These are phyloP conservation scores for Auricularia sp. DNA, from an alignment of 768 basidiomycete genomes.

Conservation along the genomic window DNA sequence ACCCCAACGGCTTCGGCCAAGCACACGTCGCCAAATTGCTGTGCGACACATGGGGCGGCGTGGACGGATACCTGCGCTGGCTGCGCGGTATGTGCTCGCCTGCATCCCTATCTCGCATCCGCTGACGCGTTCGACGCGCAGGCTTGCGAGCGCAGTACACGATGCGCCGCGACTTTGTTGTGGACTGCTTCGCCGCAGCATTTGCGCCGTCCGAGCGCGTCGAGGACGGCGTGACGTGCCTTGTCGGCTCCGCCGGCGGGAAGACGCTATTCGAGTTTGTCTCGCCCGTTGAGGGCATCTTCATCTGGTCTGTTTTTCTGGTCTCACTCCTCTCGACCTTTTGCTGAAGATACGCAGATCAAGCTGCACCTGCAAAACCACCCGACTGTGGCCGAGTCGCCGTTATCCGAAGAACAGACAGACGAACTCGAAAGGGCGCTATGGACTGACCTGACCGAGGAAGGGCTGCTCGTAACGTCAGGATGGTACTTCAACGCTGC, in stretches of 20 bases:
- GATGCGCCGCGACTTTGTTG: slow-evolving; percentile 47
- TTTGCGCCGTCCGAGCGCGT: slow-evolving; percentile 32
- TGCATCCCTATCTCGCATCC: too few species aligned
- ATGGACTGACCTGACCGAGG: slow-evolving; percentile 49
- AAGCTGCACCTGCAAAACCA: slow-evolving; percentile 52
- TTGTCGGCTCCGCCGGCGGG: background rate
- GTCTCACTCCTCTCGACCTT: background rate
- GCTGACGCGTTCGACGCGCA: background rate
- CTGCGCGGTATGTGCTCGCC: slow-evolving; percentile 33
- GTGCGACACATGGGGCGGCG: slow-evolving; percentile 44
- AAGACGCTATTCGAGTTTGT: slow-evolving; percentile 53
- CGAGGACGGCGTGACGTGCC: slow-evolving; percentile 13
- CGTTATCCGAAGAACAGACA: slow-evolving; percentile 23
- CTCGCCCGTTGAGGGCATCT: slow-evolving; percentile 75
- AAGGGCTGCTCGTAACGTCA: slow-evolving; percentile 56
- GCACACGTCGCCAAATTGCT: slow-evolving; percentile 53
- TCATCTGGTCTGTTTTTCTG: slow-evolving; percentile 42
- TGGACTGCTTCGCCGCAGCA: slow-evolving; percentile 53
- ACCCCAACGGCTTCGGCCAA: slow-evolving; percentile 64
- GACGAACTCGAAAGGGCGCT: slow-evolving; percentile 46
- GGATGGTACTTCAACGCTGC: slow-evolving; percentile 35
- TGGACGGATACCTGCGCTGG: slow-evolving; percentile 72
- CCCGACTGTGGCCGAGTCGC: slow-evolving; percentile 26
- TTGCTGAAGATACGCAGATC: slow-evolving; percentile 30
- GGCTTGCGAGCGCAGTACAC: slow-evolving; percentile 45